These are phyloP conservation scores for Cyberlindnera maritima DNA, from an alignment of 805 yeast genomes.

Conservation along the genomic window DNA sequence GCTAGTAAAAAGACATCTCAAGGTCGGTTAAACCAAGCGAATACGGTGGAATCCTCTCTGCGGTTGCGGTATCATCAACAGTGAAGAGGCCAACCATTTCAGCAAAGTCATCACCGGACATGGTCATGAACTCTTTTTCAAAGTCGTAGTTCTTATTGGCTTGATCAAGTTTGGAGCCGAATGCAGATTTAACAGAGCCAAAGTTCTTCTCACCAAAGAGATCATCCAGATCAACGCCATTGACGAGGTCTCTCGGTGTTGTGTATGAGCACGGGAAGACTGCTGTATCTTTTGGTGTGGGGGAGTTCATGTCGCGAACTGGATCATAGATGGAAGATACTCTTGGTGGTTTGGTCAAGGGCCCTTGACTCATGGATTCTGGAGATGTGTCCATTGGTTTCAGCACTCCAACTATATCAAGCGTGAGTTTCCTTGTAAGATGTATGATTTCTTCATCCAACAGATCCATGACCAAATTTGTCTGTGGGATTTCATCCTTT, in stretches of 20 bases:
- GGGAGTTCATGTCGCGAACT: too few relatives aligned
- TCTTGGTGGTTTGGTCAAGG: not conserved
- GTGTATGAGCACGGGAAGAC: too few relatives aligned
- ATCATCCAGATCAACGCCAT: too few relatives aligned
- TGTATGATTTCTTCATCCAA: slow-evolving; percentile 1
- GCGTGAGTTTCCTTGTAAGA: not conserved
- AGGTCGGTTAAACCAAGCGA: too few relatives aligned
- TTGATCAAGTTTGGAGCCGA: not conserved
- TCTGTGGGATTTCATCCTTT: not conserved
- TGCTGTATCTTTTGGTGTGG: too few relatives aligned
- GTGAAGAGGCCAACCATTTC: slow-evolving; percentile 1
- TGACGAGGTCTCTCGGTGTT: not conserved
- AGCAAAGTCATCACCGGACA: slow-evolving; percentile 5
- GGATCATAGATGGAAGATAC: not conserved
- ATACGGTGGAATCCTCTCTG: not conserved
- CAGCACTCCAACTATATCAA: not conserved
- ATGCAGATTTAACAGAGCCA: not conserved
- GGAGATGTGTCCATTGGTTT: not conserved
- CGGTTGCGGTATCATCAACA: not conserved
- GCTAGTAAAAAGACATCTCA: too few relatives aligned
- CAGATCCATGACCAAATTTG: not conserved
- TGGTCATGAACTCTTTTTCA: too few relatives aligned
- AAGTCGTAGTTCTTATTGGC: too few relatives aligned
- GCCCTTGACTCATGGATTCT: not conserved
- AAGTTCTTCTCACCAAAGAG: not conserved